Conservation (phyloP, 192 early-diverging fungal species). For the Paraglomus brasilianum region DNA sequence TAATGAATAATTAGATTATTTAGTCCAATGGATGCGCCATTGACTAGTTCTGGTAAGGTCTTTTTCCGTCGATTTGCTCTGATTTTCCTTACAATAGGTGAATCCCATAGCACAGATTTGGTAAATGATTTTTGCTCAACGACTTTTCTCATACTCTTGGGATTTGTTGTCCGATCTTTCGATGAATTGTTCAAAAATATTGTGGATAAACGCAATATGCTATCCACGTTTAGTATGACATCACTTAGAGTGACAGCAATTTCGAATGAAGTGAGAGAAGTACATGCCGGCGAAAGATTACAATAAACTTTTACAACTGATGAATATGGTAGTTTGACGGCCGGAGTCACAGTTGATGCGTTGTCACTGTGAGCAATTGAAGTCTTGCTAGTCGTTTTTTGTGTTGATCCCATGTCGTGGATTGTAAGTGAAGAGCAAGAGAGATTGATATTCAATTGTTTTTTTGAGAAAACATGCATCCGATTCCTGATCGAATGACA, state of each 20-base stretch:
- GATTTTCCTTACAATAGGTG: conserved; percentile 12
- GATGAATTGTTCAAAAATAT: background rate
- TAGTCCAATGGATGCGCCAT: background rate
- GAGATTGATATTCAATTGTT: conserved; percentile 39
- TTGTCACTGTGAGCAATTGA: background rate
- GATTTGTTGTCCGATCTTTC: conserved; percentile 1
- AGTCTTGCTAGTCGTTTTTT: background rate
- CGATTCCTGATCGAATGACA: conserved; percentile 41
- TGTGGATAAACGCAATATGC: conserved; percentile 17
- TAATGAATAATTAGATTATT: background rate
- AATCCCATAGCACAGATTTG: background rate
- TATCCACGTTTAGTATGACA: conserved; percentile 29
- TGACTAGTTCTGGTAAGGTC: conserved; percentile 14
- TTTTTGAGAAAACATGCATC: conserved; percentile 43
- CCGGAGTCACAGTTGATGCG: background rate
- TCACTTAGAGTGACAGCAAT: conserved; percentile 15
- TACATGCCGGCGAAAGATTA: conserved; percentile 43
- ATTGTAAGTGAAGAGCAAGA: conserved; percentile 19
- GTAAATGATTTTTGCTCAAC: background rate
- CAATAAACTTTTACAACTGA: conserved; percentile 35
- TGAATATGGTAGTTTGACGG: conserved; percentile 27
- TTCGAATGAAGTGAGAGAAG: conserved; percentile 39
- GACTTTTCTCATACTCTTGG: background rate
- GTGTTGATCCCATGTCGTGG: conserved; percentile 29
- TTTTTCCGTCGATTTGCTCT: conserved; percentile 10